Evolutionary conservation across 2,329 filamentous ascomycete genomes (phyloP).

Genomic region (Venturia carpophila): DNA sequence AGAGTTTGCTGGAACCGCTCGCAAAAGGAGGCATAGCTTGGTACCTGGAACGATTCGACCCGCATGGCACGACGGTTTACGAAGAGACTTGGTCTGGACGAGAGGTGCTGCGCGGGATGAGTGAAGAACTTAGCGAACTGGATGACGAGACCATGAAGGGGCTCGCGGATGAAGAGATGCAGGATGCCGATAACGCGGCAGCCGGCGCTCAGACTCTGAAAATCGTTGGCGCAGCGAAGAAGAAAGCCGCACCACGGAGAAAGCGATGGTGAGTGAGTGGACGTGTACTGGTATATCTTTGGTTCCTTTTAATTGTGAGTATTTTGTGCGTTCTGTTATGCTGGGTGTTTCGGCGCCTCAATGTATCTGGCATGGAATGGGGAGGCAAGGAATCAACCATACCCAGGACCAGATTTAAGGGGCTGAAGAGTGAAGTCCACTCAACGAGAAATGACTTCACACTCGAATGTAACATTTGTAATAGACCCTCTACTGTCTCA

Average conservation of each 20-base stretch:
- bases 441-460: not conserved
- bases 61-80: slow-evolving; percentile 68
- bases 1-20: slow-evolving; percentile 42
- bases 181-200: not conserved
- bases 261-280: slow-evolving; percentile 7
- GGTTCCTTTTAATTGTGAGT: not conserved
- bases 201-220: slow-evolving; percentile 3
- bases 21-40: slow-evolving; percentile 74
- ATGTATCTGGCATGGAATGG: not conserved
- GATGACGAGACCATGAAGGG: slow-evolving; percentile 84
- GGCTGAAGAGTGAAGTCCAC: not conserved
- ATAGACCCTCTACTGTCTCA: slow-evolving; percentile 2
- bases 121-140: slow-evolving; percentile 83
- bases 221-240: slow-evolving; percentile 8
- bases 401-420: not conserved
- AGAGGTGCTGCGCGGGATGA: slow-evolving; percentile 64
- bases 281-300: not conserved
- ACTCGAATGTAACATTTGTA: not conserved
- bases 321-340: not conserved
- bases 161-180: slow-evolving; percentile 25
- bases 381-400: not conserved
- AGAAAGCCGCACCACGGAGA: slow-evolving; percentile 2
- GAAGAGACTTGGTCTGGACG: slow-evolving; percentile 67
- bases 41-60: slow-evolving; percentile 78
- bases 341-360: slow-evolving; percentile 1